These are phyloP conservation scores for Kalmusia sp. DNA, from an alignment of 2,329 filamentous ascomycete genomes.

Conservation along the genomic window DNA sequence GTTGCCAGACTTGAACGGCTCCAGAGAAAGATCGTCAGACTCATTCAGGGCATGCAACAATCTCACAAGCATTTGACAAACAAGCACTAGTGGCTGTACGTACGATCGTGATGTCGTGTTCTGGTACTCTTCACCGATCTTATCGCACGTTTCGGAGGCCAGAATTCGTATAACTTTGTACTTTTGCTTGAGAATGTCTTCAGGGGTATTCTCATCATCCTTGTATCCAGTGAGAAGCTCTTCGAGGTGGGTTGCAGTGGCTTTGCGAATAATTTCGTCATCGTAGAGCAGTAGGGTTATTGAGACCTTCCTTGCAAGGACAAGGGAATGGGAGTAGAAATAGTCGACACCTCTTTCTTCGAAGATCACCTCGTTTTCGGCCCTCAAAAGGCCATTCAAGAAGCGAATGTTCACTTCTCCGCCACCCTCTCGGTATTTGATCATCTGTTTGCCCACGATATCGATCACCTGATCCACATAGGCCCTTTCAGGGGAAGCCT, in stretches of 20 bases:
- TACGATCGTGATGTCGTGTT: slow-evolving; percentile 28
- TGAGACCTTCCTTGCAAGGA: slow-evolving; percentile 23
- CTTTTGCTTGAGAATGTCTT: slow-evolving; percentile 24
- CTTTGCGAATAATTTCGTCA: slow-evolving; percentile 35
- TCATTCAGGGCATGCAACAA: slow-evolving; percentile 25
- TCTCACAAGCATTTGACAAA: slow-evolving; percentile 26
- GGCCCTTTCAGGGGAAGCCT: slow-evolving; percentile 21
- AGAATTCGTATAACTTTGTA: slow-evolving; percentile 29
- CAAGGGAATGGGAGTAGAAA: slow-evolving; percentile 31
- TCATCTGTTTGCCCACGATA: slow-evolving; percentile 24
- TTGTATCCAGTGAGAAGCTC: slow-evolving; percentile 27
- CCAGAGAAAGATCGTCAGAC: slow-evolving; percentile 28
- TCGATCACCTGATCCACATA: slow-evolving; percentile 28
- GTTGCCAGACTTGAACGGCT: slow-evolving; percentile 23
- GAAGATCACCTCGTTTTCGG: slow-evolving; percentile 30
- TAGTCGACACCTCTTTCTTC: slow-evolving; percentile 23
- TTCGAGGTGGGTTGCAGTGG: slow-evolving; percentile 25
- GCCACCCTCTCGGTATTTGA: slow-evolving; percentile 25
- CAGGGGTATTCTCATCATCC: slow-evolving; percentile 20
- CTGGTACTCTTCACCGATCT: slow-evolving; percentile 32
- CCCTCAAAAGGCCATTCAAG: slow-evolving; percentile 28
- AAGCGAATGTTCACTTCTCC: slow-evolving; percentile 37
- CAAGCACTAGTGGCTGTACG: slow-evolving; percentile 32
- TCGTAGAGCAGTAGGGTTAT: slow-evolving; percentile 36
- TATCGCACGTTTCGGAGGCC: slow-evolving; percentile 24